These are phyloP conservation scores for Hylodesmum podocarpum DNA, from an alignment of 306 rosid species.

Conservation along the genomic window DNA sequence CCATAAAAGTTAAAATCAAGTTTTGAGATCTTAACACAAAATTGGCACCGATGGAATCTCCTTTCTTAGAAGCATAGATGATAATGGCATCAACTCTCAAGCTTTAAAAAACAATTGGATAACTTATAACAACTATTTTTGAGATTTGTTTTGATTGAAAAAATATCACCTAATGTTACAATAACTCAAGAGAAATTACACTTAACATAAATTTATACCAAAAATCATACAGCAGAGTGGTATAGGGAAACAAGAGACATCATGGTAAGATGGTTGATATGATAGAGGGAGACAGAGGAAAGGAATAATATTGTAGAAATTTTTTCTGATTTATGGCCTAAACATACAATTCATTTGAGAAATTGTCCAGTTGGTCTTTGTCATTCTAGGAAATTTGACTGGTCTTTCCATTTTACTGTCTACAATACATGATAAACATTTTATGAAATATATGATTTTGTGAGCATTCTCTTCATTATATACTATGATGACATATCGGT, in stretches of 20 bases:
- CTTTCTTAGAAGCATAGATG: neutral
- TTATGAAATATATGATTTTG: neutral
- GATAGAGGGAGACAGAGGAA: neutral
- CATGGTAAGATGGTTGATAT: neutral
- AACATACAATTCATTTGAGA: neutral
- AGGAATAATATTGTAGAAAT: neutral
- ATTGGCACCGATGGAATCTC: neutral
- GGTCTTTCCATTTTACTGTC: neutral
- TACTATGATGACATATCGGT: neutral
- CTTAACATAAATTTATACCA: neutral
- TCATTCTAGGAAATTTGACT: neutral
- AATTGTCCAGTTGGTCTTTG: neutral
- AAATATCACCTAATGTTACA: neutral
- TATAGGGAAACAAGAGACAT: neutral
- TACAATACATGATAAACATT: neutral
- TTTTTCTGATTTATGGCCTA: neutral
- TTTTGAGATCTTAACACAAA: neutral
- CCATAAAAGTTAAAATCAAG: neutral
- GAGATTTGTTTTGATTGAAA: neutral
- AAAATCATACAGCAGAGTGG: neutral
- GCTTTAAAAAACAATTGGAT: neutral
- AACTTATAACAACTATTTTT: neutral
- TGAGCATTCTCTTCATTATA: neutral
- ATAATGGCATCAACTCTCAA: neutral
- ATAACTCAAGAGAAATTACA: neutral